Conservation (phyloP, 805 yeast genomes). For the Candida patagonica region DNA sequence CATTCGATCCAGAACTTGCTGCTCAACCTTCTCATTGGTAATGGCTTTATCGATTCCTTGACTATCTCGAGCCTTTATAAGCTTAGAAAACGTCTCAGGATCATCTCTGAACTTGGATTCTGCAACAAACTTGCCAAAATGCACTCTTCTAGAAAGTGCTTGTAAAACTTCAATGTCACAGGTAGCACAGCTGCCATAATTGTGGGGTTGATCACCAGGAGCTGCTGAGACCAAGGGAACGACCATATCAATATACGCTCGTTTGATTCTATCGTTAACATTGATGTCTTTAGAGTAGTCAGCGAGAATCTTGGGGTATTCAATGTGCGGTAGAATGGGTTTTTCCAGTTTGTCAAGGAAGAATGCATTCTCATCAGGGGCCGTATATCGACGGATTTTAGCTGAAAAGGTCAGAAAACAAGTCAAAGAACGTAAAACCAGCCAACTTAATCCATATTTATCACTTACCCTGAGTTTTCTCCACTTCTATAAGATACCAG, state of each 20-base stretch:
- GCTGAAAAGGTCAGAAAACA: constrained; percentile 25
- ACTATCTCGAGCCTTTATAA: constrained; percentile 58
- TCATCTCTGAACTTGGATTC: constrained; percentile 81
- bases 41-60: constrained; percentile 70
- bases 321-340: constrained; percentile 69
- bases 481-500: constrained; percentile 72
- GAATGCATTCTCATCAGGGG: constrained; percentile 91
- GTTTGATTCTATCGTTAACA: constrained; percentile 60
- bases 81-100: constrained; percentile 47
- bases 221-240: constrained; percentile 64
- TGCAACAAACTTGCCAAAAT: constrained; percentile 96
- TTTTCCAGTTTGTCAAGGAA: constrained; percentile 57
- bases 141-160: constrained; percentile 83
- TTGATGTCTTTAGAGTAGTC: constrained; percentile 64
- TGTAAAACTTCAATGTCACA: constrained; percentile 84
- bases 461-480: constrained; percentile 43
- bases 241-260: constrained; percentile 60
- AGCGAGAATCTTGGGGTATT: constrained; percentile 75
- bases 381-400: constrained; percentile 79
- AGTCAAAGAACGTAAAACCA: background rate
- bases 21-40: constrained; percentile 83
- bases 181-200: constrained; percentile 76
- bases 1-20: constrained; percentile 68
- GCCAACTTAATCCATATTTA: background rate
- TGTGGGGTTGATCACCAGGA: constrained; percentile 70